Evolutionary conservation across 179 eudicot genomes (phyloP), one percentile per base, ranked within the genome.

Genomic region (Silene vulgaris): DNA sequence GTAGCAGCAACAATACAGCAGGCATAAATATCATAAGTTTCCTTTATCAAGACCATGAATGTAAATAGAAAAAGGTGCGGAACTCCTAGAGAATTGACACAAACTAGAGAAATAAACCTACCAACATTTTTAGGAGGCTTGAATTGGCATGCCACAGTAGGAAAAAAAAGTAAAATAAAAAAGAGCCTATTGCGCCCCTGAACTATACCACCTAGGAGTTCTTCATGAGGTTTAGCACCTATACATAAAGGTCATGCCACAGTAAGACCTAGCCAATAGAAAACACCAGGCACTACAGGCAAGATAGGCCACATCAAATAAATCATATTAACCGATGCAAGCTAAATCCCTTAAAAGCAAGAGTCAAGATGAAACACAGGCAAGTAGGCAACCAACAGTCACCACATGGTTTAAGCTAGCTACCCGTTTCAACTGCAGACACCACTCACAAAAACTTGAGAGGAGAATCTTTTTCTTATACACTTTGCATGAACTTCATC

Each of bases 151-250:
- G 90, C 82, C 78, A 81, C 62, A 32, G 4, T 3, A 32, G 4
- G 4, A 32, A 32, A 32, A 32, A 32, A 32, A 23, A 23, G 26
- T 23, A 23, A 23, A 69, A 78, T 78, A 19, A 82, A 81, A 57
- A 83, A 79, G 75, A 87, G 79, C 78, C 87, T 87, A 67, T 76
- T 82, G 60, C 80, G 84, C n/a, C 88, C 1, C 86, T 68, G 82
- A 32, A 64, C 28, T 35, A 50, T 52, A 70, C 76, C 81, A 77
- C 80, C 80, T n/a, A 69, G 7, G 12, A 78, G 72, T 40, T 45
- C 85, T 75, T 86, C 84, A 57, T 74, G 75, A 64, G 79, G 83
- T 77, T 80, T 84, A 72, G 78, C 69, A 59, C 87, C 82, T 80
- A 75, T 65, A 64, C 59, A 75, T 67, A 77, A 29, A 74, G 62